A percentile compares a stretch with the other conserved stretches of the same genome.
Conservation (phyloP, 345 rosid genomes). For the Hirschfeldia incana region DNA sequence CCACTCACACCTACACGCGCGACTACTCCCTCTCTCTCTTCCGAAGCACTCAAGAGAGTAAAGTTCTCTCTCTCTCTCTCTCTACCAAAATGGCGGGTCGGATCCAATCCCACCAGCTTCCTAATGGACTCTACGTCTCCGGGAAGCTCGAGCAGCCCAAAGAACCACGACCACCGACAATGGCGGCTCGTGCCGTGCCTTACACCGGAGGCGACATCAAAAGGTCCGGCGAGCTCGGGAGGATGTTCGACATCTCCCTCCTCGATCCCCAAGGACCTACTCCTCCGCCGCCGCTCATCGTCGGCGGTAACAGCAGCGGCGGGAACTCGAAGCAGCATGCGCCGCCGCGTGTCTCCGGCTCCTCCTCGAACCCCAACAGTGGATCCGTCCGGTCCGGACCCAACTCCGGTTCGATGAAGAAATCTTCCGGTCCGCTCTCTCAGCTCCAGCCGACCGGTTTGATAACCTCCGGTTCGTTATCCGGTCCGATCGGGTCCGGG, state of each 20-base stretch:
- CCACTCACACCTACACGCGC: constrained; percentile 38
- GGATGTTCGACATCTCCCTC: constrained; percentile 86
- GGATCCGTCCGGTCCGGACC: constrained; percentile 91
- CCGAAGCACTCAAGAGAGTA: constrained; percentile 40
- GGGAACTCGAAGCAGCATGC: constrained; percentile 48
- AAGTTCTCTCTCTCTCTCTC: constrained; percentile 28
- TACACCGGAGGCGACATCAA: constrained; percentile 93
- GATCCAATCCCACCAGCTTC: constrained; percentile 86
- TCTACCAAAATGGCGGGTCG: constrained; percentile 59
- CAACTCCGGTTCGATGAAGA: constrained; percentile 72
- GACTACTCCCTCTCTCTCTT: constrained; percentile 35
- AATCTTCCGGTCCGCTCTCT: constrained; percentile 74
- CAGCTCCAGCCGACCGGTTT: constrained; percentile 83
- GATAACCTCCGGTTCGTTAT: constrained; percentile 75
- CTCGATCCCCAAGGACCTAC: constrained; percentile 41
- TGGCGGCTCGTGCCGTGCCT: constrained; percentile 77
- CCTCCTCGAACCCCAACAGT: constrained; percentile 67
- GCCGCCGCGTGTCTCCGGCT: constrained; percentile 39
- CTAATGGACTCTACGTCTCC: constrained; percentile 77
- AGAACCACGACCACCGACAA: constrained; percentile 68
- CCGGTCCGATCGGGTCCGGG: constrained; percentile 39
- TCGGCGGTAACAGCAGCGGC: constrained; percentile 42
- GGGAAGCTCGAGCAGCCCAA: constrained; percentile 70
- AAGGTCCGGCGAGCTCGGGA: constrained; percentile 92
- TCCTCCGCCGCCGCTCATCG: constrained; percentile 31